Base-by-base conservation (phyloP, 2,329 filamentous ascomycete genomes). In the Colletotrichum musicola region DNA sequence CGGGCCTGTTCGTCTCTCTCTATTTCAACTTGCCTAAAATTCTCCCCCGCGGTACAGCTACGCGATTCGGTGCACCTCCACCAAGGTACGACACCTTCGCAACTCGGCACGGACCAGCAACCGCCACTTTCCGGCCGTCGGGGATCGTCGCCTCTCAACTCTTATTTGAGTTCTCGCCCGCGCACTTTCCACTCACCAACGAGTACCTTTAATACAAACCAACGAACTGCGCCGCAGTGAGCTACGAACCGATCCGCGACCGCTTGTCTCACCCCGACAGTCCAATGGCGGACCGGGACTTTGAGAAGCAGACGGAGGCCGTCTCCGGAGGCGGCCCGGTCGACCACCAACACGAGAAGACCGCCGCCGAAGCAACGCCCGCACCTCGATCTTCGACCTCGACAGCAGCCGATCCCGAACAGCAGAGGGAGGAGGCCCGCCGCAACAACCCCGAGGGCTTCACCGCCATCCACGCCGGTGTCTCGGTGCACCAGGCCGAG, bases 401-500 rank as follows among this genome's bases (percentile, higher is more conserved):
- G 2, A 77, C 76, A 7, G 75, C 72, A 51, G 71, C 74, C 4
- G 74, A 71, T 10, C 62, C 73, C 10, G 70, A 72, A 20, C 60
- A 69, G 18, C 73, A 73, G 13, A 71, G 70, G 30, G 81, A 85
- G 64, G 75, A 79, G 59, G 81, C 78, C 5, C 79, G 81, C 22
- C 81, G 80, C 58, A 80, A 77, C 68, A 87, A 87, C 72, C 84
- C 85, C 54, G 80, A 82, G 73, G 85, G 85, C 42, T 81, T 82
- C 61, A 79, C 82, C 5, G 75, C 74, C n/a, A 74, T 77, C 25
- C 71, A 77, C 56, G 74, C 75, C 2, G 88, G 89, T 22, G 85
- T 94, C 38, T 89, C 91, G 9, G 85, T 95, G 59, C 82, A 88
- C 67, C 86, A 87, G 60, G 92, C 92, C 50, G 88, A 93, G 77